Conservation (phyloP, 768 basidiomycete species). For the Leucocoprinus birnbaumii region DNA sequence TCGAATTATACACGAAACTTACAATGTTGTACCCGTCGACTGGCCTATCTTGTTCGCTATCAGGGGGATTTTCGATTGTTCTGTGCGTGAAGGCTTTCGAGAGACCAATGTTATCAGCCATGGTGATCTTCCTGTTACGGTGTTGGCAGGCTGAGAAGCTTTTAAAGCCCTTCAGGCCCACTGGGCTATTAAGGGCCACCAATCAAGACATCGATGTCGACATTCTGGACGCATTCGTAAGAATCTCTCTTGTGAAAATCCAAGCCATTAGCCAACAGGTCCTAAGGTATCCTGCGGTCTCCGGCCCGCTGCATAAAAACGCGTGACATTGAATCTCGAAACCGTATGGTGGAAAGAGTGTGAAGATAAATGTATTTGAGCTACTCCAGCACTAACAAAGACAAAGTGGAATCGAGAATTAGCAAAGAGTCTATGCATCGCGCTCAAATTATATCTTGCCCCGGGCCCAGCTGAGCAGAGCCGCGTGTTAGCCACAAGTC, state of each 20-base stretch:
- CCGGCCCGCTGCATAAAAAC: not conserved
- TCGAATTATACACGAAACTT: not conserved
- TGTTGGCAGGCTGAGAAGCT: too few species aligned
- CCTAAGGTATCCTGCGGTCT: too few species aligned
- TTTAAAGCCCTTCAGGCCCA: too few species aligned
- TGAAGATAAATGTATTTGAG: conserved; percentile 1
- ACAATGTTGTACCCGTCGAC: conserved; percentile 38
- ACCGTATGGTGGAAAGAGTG: not conserved
- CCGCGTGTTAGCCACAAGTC: not conserved
- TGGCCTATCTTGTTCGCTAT: conserved; percentile 34
- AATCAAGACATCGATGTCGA: not conserved
- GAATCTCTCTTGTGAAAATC: too few species aligned
- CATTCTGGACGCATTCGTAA: not conserved
- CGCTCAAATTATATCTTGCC: conserved; percentile 57
- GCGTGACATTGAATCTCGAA: not conserved
- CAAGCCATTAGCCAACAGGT: too few species aligned
- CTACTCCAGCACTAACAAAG: conserved; percentile 1
- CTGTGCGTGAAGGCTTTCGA: not conserved
- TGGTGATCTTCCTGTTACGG: not conserved
- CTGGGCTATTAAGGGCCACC: not conserved
- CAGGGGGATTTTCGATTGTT: conserved; percentile 16
- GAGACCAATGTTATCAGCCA: not conserved
- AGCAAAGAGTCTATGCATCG: conserved; percentile 12
- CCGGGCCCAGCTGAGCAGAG: conserved; percentile 63
- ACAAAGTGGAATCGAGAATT: conserved; percentile 9